phyloP scores from a whole-genome alignment of 257 asterid species.

The Solanum ahanhuiri region DNA sequence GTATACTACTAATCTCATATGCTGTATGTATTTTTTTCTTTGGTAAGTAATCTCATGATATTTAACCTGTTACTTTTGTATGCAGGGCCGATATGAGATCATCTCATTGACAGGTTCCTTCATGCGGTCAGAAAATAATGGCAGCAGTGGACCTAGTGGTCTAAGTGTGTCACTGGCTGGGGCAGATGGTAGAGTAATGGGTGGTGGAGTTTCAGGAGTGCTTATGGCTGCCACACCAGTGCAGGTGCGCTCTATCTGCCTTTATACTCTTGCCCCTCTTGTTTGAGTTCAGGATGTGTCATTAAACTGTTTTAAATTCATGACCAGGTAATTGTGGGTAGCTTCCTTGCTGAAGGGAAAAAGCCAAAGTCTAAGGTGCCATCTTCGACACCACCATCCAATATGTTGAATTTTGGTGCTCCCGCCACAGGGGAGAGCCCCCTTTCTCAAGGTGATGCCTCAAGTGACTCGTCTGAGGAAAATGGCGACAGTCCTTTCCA shows the following conservation, averaged over 20 bases:
- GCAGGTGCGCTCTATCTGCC: constrained; percentile 35
- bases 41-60: not conserved
- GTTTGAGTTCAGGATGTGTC: not conserved
- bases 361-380: constrained; percentile 31
- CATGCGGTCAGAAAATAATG: constrained; percentile 46
- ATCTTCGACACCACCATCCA: constrained; percentile 29
- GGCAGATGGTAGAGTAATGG: constrained; percentile 69
- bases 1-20: not conserved
- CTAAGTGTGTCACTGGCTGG: constrained; percentile 80
- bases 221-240: constrained; percentile 77
- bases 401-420: constrained; percentile 49
- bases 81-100: constrained; percentile 87
- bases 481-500: constrained; percentile 49
- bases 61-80: not conserved
- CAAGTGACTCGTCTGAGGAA: constrained; percentile 62
- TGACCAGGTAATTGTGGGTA: constrained; percentile 72
- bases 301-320: not conserved
- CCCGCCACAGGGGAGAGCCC: constrained; percentile 41
- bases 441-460: constrained; percentile 47
- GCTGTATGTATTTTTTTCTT: not conserved
- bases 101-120: constrained; percentile 72
- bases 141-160: constrained; percentile 34
- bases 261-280: not conserved
- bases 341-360: constrained; percentile 82
- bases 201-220: constrained; percentile 82